phyloP scores from a whole-genome alignment of 1,284 basidiomycete genomes.

The Mycena citricolor region DNA sequence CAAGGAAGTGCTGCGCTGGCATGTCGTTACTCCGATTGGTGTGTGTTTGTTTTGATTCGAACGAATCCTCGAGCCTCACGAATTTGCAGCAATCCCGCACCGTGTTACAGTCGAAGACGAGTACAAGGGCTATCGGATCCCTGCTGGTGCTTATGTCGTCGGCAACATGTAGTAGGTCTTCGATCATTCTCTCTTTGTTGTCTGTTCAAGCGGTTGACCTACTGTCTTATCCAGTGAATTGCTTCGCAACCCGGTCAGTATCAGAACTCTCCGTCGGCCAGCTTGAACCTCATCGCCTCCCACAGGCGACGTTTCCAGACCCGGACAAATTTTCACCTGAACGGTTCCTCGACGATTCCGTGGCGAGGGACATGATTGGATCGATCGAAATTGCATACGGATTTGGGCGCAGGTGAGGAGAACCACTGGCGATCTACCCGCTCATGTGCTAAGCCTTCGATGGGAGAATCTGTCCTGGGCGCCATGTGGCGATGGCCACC shows the following conservation, averaged over 20 bases:
- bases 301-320: conserved; percentile 10
- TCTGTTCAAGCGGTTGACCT: neutral
- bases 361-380: conserved; percentile 16
- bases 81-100: conserved; percentile 4
- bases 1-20: conserved; percentile 41
- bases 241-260: conserved; percentile 17
- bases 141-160: conserved; percentile 12
- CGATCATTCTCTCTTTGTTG: neutral
- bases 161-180: conserved; percentile 17
- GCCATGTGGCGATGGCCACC: conserved; percentile 9
- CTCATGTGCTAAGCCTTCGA: neutral
- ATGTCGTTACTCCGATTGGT: conserved; percentile 22
- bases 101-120: conserved; percentile 15
- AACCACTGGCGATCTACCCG: no score
- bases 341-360: conserved; percentile 23
- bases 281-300: no score
- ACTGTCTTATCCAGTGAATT: conserved; percentile 16
- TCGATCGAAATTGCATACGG: conserved; percentile 7
- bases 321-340: conserved; percentile 18
- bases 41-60: neutral
- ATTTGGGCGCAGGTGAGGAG: neutral
- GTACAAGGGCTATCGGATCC: conserved; percentile 19
- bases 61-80: no score
- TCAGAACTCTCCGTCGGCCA: neutral
- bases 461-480: conserved; percentile 16